A percentile compares a stretch with the other conserved stretches of the same genome.
Evolutionary conservation across 495 filamentous ascomycete species (phyloP).

Genomic region (Terfezia claveryi): DNA sequence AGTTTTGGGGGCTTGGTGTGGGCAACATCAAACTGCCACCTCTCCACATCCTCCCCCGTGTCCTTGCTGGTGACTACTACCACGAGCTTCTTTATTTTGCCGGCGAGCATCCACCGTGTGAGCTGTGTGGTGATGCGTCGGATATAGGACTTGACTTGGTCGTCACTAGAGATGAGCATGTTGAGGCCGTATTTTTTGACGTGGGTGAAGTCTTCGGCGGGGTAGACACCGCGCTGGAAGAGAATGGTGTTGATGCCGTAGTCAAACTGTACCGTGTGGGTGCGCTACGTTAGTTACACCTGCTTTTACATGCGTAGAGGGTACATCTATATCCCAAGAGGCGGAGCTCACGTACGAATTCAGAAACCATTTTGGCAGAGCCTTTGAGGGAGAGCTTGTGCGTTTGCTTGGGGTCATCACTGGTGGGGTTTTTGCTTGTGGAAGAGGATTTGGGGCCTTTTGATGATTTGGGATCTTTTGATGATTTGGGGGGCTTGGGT

Average conservation of each 20-base stretch:
- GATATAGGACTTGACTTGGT: slow-evolving; percentile 94
- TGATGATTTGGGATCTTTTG: neutral
- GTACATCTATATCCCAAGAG: neutral
- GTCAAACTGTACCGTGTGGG: slow-evolving; percentile 21
- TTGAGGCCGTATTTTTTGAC: slow-evolving; percentile 99
- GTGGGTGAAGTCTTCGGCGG: slow-evolving; percentile 88
- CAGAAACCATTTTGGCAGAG: slow-evolving; percentile 72
- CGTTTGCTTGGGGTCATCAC: slow-evolving; percentile 36
- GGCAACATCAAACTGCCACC: slow-evolving; percentile 90
- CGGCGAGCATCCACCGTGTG: slow-evolving; percentile 73
- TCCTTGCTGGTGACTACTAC: slow-evolving; percentile 92
- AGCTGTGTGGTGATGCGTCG: slow-evolving; percentile 44
- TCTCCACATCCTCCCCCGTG: slow-evolving; percentile 81
- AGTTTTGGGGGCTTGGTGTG: slow-evolving; percentile 23
- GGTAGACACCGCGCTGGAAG: slow-evolving; percentile 92
- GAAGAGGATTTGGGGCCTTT: neutral
- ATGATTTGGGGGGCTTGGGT: neutral
- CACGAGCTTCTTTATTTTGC: slow-evolving; percentile 91
- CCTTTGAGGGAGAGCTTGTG: slow-evolving; percentile 87
- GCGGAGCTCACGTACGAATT: slow-evolving; percentile 47
- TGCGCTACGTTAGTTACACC: slow-evolving; percentile 63
- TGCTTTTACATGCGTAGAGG: slow-evolving; percentile 42
- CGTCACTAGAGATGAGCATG: slow-evolving; percentile 90
- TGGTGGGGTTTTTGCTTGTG: neutral
- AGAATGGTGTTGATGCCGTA: slow-evolving; percentile 1